Conservation (phyloP, 2,329 filamentous ascomycete genomes). For the Diaporthe humulicola region DNA sequence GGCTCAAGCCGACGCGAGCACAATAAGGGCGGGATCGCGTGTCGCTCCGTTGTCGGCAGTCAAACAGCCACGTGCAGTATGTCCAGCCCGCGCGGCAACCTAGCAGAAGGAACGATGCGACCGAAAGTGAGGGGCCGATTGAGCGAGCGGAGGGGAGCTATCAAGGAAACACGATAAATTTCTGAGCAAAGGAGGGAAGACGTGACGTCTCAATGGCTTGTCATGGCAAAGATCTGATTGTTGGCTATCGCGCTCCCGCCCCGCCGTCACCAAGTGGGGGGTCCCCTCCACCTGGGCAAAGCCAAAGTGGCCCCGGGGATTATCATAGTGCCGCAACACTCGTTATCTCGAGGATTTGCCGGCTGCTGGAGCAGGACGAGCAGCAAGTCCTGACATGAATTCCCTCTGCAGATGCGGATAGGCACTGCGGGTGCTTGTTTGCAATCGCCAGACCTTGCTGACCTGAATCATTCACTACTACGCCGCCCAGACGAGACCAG, state of each 20-base stretch:
- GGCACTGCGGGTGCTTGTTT: background rate
- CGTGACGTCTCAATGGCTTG: slow-evolving; percentile 23
- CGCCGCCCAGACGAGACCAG: background rate
- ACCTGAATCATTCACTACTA: background rate
- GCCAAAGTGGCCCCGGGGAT: slow-evolving; percentile 19
- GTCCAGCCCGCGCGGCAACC: slow-evolving; percentile 1
- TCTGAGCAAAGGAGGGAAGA: slow-evolving; percentile 18
- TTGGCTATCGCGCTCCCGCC: slow-evolving; percentile 21
- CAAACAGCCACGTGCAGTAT: slow-evolving; percentile 13
- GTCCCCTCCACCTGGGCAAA: slow-evolving; percentile 17
- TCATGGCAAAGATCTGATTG: slow-evolving; percentile 20
- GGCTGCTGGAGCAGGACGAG: background rate
- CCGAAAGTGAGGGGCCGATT: slow-evolving; percentile 5
- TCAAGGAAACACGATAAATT: slow-evolving; percentile 5
- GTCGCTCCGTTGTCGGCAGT: slow-evolving; percentile 29
- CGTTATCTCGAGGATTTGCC: slow-evolving; percentile 6
- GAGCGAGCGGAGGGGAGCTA: slow-evolving; percentile 7
- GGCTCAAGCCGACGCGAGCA: background rate
- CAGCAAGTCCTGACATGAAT: background rate
- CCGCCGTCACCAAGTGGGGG: slow-evolving; percentile 26
- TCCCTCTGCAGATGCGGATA: background rate
- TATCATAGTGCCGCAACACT: slow-evolving; percentile 18
- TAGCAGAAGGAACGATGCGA: background rate
- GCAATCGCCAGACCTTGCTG: background rate
- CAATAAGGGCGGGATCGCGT: slow-evolving; percentile 5